phyloP scores from a whole-genome alignment of 2,329 filamentous ascomycete species.

The Fusarium burgessii region DNA sequence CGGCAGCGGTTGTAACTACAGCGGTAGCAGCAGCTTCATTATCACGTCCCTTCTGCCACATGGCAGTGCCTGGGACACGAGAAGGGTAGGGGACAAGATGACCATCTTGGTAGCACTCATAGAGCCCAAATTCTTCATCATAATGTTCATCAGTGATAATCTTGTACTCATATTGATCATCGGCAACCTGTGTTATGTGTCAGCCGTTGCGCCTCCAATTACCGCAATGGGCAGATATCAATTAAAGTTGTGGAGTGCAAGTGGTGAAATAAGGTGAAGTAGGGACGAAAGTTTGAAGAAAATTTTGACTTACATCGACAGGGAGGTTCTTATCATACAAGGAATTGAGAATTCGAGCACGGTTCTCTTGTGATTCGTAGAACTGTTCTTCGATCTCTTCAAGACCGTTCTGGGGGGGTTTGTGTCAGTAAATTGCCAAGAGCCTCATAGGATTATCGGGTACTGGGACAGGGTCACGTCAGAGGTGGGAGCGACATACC shows the following conservation, averaged over 20 bases:
- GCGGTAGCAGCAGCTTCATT: conserved; percentile 54
- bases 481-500: conserved; percentile 49
- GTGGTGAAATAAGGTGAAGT: conserved; percentile 14
- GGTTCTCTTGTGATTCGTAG: conserved; percentile 59
- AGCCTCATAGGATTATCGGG: conserved; percentile 41
- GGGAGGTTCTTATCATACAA: conserved; percentile 60
- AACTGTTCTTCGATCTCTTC: conserved; percentile 57
- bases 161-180: conserved; percentile 60
- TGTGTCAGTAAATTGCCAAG: conserved; percentile 33
- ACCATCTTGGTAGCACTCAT: conserved; percentile 56
- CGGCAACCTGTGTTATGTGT: conserved; percentile 52
- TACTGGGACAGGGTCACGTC: conserved; percentile 28
- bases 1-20: conserved; percentile 43
- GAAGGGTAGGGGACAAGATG: conserved; percentile 60
- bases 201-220: conserved; percentile 29
- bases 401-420: conserved; percentile 52
- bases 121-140: conserved; percentile 58
- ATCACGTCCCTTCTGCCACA: conserved; percentile 54
- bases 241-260: conserved; percentile 37
- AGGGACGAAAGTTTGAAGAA: conserved; percentile 23
- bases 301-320: conserved; percentile 59
- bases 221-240: conserved; percentile 17
- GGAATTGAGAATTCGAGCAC: conserved; percentile 59
- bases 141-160: conserved; percentile 59
- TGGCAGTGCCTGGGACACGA: conserved; percentile 57